A percentile compares a stretch with the other conserved stretches of the same genome.
Evolutionary conservation across 306 rosid species (phyloP).

Genomic region (Medicago ruthenica): DNA sequence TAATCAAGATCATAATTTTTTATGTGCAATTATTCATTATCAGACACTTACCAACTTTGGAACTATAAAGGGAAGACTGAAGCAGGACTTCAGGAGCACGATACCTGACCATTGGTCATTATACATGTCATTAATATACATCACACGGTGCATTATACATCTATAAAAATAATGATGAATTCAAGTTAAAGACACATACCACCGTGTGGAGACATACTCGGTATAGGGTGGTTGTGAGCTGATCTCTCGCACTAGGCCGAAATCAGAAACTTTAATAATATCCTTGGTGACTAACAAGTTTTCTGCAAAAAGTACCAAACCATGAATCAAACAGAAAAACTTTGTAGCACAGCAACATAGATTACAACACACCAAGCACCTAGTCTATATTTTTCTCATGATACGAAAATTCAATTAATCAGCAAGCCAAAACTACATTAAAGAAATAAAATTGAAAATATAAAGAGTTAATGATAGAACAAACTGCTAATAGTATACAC

Average conservation of each 20-base stretch:
- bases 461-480: not conserved
- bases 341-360: slow-evolving; percentile 23
- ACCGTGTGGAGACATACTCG: slow-evolving; percentile 93
- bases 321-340: slow-evolving; percentile 24
- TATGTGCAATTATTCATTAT: slow-evolving; percentile 2
- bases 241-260: slow-evolving; percentile 95
- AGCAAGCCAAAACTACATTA: slow-evolving; percentile 1
- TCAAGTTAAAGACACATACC: slow-evolving; percentile 62
- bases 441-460: slow-evolving; percentile 4
- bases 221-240: slow-evolving; percentile 91
- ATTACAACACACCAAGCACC: slow-evolving; percentile 26
- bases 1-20: slow-evolving; percentile 15
- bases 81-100: slow-evolving; percentile 99
- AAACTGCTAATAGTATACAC: slow-evolving; percentile 11
- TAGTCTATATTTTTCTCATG: slow-evolving; percentile 16
- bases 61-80: slow-evolving; percentile 78
- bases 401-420: slow-evolving; percentile 15
- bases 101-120: slow-evolving; percentile 64
- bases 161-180: not conserved
- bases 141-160: slow-evolving; percentile 6
- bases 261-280: slow-evolving; percentile 87
- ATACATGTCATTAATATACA: slow-evolving; percentile 8
- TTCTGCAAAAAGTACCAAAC: slow-evolving; percentile 55
- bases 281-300: slow-evolving; percentile 86
- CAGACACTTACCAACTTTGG: slow-evolving; percentile 87